These are phyloP conservation scores for Astragalus membranaceus DNA, from an alignment of 306 rosid species.

Conservation along the genomic window DNA sequence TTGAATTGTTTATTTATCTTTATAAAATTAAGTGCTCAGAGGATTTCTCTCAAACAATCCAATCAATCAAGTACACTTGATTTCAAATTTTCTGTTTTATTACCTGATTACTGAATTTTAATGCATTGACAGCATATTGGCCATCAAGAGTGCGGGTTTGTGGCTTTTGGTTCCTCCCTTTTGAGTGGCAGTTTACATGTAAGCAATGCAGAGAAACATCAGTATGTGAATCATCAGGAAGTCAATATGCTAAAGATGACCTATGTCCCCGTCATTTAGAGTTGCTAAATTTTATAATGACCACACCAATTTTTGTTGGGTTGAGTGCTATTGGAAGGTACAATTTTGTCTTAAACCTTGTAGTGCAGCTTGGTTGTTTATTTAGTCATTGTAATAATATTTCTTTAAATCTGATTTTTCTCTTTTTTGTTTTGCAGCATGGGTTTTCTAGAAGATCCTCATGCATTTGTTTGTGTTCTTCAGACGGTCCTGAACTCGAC, in stretches of 20 bases:
- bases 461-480: conserved; percentile 53
- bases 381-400: neutral
- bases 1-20: neutral
- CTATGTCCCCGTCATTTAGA: conserved; percentile 52
- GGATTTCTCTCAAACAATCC: neutral
- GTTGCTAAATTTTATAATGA: conserved; percentile 44
- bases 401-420: conserved; percentile 5
- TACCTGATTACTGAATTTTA: conserved; percentile 9
- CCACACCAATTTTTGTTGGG: conserved; percentile 61
- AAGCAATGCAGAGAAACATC: conserved; percentile 48
- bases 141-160: conserved; percentile 56
- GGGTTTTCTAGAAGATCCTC: conserved; percentile 65
- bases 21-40: neutral
- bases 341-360: conserved; percentile 5
- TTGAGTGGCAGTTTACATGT: conserved; percentile 80
- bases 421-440: conserved; percentile 48
- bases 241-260: conserved; percentile 24
- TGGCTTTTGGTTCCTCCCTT: conserved; percentile 83
- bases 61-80: neutral
- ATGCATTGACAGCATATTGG: conserved; percentile 61
- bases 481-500: conserved; percentile 45
- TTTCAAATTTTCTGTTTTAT: neutral
- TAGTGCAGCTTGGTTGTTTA: neutral
- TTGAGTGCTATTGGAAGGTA: conserved; percentile 81
- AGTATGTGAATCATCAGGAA: conserved; percentile 25